Percentiles rank a stretch among this genome's conserved stretches.
Evolutionary conservation across 2,329 filamentous ascomycete genomes (phyloP).

Genomic region (Shiraia sp.): DNA sequence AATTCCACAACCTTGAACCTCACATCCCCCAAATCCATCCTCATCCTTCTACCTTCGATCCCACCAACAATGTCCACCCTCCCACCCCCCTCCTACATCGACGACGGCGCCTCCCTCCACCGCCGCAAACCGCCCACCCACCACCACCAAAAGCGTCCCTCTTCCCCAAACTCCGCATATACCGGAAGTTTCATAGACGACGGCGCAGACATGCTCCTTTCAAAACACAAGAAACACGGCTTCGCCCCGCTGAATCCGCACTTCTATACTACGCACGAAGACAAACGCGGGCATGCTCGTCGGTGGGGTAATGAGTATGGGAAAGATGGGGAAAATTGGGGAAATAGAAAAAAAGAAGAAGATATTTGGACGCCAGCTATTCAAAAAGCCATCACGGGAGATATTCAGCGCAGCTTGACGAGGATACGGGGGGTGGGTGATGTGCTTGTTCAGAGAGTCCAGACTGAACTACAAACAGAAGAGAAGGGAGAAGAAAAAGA

Average conservation of each 20-base stretch:
- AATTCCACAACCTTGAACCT: neutral
- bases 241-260: slow-evolving; percentile 19
- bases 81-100: slow-evolving; percentile 21
- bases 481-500: slow-evolving; percentile 3
- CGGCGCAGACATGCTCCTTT: slow-evolving; percentile 22
- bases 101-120: slow-evolving; percentile 25
- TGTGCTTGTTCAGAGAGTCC: neutral
- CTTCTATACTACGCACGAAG: slow-evolving; percentile 16
- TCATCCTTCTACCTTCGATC: neutral
- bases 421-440: slow-evolving; percentile 9
- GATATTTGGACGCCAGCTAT: slow-evolving; percentile 23
- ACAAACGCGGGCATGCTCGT: neutral
- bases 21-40: neutral
- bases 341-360: too few relatives aligned
- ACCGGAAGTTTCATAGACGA: slow-evolving; percentile 36
- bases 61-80: neutral
- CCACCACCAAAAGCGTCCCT: too few relatives aligned
- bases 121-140: slow-evolving; percentile 16
- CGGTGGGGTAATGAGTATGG: too few relatives aligned
- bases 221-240: slow-evolving; percentile 2
- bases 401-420: slow-evolving; percentile 22
- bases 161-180: slow-evolving; percentile 16
- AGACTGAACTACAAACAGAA: neutral
- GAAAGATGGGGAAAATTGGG: too few relatives aligned
- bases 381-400: slow-evolving; percentile 25